A percentile compares a stretch with the other conserved stretches of the same genome.
Conservation (phyloP, 2,329 filamentous ascomycete genomes). For the Neofusicoccum parvum region DNA sequence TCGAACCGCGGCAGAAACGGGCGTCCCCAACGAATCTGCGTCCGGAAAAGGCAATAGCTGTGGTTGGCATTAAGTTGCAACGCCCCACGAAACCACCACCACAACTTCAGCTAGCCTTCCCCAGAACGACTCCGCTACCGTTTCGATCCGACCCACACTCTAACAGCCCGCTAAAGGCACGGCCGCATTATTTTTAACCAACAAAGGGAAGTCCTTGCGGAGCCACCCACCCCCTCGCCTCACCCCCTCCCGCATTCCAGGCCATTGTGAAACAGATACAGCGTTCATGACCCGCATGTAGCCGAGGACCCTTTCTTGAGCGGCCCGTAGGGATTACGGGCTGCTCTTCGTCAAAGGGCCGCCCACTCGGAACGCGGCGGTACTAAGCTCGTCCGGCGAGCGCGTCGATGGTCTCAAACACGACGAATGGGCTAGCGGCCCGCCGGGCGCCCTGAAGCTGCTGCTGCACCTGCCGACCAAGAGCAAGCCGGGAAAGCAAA, state of each 20-base stretch:
- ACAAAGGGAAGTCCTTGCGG: neutral
- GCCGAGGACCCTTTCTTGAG: neutral
- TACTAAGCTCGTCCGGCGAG: too few species aligned
- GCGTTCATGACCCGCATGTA: neutral
- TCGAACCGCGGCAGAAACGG: too few species aligned
- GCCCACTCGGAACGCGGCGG: neutral
- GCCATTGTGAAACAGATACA: neutral
- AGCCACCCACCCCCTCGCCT: too few species aligned
- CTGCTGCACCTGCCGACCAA: too few species aligned
- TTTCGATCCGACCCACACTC: neutral
- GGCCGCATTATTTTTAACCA: neutral
- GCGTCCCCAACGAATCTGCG: too few species aligned
- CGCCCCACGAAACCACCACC: neutral
- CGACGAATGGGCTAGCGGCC: neutral
- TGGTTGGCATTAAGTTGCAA: neutral
- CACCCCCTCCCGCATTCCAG: neutral
- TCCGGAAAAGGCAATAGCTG: too few species aligned
- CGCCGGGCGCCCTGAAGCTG: neutral
- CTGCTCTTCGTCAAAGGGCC: neutral
- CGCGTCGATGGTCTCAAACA: neutral
- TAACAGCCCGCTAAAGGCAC: neutral
- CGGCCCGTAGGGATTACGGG: neutral
- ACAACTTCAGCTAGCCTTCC: neutral
- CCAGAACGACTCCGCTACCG: neutral
- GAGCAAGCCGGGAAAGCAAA: too few species aligned